phyloP scores from a whole-genome alignment of 2,329 filamentous ascomycete genomes.

The Cladobotryum mycophilum region DNA sequence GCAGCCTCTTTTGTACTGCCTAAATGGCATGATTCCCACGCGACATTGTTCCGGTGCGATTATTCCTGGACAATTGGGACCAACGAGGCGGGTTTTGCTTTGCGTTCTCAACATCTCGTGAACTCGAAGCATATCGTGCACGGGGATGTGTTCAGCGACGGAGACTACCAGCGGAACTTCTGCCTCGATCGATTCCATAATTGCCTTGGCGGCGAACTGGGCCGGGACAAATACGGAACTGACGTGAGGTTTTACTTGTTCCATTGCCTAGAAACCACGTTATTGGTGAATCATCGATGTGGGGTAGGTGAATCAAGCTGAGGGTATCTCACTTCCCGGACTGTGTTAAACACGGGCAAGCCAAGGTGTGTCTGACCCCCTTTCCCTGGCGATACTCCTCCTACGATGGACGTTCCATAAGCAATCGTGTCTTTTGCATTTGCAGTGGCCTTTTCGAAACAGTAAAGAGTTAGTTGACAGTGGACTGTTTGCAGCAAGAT shows the following conservation, averaged over 20 bases:
- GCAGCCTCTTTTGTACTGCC: constrained; percentile 47
- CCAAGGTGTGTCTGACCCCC: constrained; percentile 26
- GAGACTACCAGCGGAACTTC: constrained; percentile 73
- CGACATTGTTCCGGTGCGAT: constrained; percentile 65
- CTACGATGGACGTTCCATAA: constrained; percentile 33
- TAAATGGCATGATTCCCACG: constrained; percentile 36
- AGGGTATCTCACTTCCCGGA: constrained; percentile 22
- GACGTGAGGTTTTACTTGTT: constrained; percentile 46
- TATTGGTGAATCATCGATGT: constrained; percentile 1
- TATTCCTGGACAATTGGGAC: constrained; percentile 76
- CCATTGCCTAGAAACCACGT: no score
- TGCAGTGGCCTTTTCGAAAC: constrained; percentile 25
- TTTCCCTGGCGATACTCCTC: constrained; percentile 33
- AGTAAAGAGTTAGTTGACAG: no score
- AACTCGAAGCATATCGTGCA: constrained; percentile 68
- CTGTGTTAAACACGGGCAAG: constrained; percentile 31
- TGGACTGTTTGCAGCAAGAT: no score
- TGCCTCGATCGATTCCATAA: constrained; percentile 69
- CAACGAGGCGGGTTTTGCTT: constrained; percentile 64
- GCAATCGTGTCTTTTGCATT: constrained; percentile 33
- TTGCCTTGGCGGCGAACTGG: constrained; percentile 57
- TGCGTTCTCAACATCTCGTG: constrained; percentile 67
- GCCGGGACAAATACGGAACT: constrained; percentile 71
- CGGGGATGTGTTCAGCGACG: constrained; percentile 72
- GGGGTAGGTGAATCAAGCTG: constrained; percentile 15